Evolutionary conservation across 805 yeast genomes (phyloP), one percentile per base, ranked within the genome.

Genomic region (Saccharomycopsis javanensis): DNA sequence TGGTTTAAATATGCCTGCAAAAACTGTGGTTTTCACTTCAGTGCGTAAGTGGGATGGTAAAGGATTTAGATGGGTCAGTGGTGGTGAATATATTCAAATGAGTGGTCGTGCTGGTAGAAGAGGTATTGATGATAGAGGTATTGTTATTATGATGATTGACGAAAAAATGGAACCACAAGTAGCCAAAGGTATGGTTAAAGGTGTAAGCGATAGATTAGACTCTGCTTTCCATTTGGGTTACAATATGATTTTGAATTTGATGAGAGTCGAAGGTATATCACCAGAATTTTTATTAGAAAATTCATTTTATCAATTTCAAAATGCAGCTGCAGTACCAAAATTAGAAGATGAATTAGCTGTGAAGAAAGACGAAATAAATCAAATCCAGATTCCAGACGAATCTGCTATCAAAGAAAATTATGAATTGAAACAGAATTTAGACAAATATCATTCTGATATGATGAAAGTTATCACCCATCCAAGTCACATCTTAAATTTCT

Each of bases 61-160:
- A 61, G 96, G 92, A 18, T 90, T 92, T 77, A 83, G 99, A 72
- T 94, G 99, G 99, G 97, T 94, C 33, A 88, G 96, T 57, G 99
- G 99, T 59, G 99, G 99, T 75, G 99, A 94, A 73, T 94, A 94
- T 72, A 94, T 94, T 68, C 99, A 94, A 74, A 94, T 94, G 99
- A 88, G 97, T 50, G 99, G 99, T 63, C 84, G 99, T 72, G 99
- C 99, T 23, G 99, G 99, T 65, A 91, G 99, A 78, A 88, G 99
- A 79, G 99, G 99, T 68, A 79, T 94, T 65, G 99, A 94, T 78
- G 99, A 94, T 70, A 86, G 99, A 70, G 99, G 99, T 74, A 90
- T 94, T 71, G 99, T 94, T 53, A 94, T 94, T 64, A 88, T 94
- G 94, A 94, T 94, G 99, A 90, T 94, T 69, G 98, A 94, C 69